Base-by-base conservation (phyloP, 148 eudicot species). In the Cornus kousa region DNA sequence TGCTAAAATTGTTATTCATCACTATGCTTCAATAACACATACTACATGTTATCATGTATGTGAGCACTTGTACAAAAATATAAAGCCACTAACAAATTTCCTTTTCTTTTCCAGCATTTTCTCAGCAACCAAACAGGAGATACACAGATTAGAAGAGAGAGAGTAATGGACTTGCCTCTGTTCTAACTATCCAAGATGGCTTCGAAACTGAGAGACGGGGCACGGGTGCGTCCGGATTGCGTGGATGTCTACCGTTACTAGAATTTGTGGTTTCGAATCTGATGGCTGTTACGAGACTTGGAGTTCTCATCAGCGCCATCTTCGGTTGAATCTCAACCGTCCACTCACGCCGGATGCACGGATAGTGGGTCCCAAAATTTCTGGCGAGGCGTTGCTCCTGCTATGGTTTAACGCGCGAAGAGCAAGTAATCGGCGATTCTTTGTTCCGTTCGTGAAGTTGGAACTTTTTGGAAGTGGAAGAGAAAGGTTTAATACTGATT, bases 141-240 rank as follows among this genome's bases (percentile, higher is more conserved):
- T 19, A 68, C 4, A 77, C 31, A 67, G 4, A 53, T 53, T 53
- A 53, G 59, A 53, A 53, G 59, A 53, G 16, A 31, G 55, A 59
- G 62, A 79, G 50, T 28, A n/a, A 53, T 17, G 12, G 19, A 14
- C n/a, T 19, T 74, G 68, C 97, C 94, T 93, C 89, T 11, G 97
- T 83, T 78, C 83, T 87, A 77, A 93, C 85, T 33, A 88, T 55
- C 82, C 89, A 84, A n/a, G 95, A 85, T 31, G 93, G 97, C 73
- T 87, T 91, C 9, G 92, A 77, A 46, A 85, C 5, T 14, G 91
- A 89, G 57, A 90, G 89, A 35, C 59, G 76, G 40, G 79, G 86
- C 73, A 39, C 28, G 13, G 80, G 57, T 65, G 74, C 74, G 73
- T 62, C 72, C n/a, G 64, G 86, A 71, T 24, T 68, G 68, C 40